Evolutionary conservation across 2,329 filamentous ascomycete genomes (phyloP).

Genomic region (Epichloe brachyelytri): DNA sequence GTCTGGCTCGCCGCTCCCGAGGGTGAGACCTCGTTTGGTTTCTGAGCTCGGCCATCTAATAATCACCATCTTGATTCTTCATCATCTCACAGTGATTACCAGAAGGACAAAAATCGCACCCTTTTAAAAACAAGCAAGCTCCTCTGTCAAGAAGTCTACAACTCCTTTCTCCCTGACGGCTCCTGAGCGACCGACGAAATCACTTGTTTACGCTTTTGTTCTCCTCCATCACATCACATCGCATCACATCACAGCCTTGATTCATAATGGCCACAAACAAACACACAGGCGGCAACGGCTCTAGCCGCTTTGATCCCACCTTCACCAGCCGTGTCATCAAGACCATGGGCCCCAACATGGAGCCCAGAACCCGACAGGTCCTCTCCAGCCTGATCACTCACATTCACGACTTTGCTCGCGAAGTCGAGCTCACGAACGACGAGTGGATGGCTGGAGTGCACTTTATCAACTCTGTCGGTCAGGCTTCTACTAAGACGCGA

Average conservation of each 20-base stretch:
- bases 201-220: too few species aligned
- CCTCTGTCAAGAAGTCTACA: too few species aligned
- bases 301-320: conserved; percentile 53
- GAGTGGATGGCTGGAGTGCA: conserved; percentile 67
- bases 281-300: conserved; percentile 12
- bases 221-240: background rate
- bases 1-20: too few species aligned
- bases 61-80: too few species aligned
- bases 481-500: conserved; percentile 52
- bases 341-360: conserved; percentile 57
- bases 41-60: background rate
- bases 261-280: conserved; percentile 10
- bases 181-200: too few species aligned
- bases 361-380: conserved; percentile 50
- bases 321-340: conserved; percentile 66
- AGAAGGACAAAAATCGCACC: too few species aligned
- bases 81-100: too few species aligned
- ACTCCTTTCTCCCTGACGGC: too few species aligned
- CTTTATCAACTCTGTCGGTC: conserved; percentile 62
- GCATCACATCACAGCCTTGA: background rate
- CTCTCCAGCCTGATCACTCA: conserved; percentile 53
- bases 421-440: conserved; percentile 62
- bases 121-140: too few species aligned
- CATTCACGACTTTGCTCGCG: conserved; percentile 66
- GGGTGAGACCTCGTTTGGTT: too few species aligned